phyloP scores from a whole-genome alignment of 2,329 filamentous ascomycete genomes.

The Beauveria sp. region DNA sequence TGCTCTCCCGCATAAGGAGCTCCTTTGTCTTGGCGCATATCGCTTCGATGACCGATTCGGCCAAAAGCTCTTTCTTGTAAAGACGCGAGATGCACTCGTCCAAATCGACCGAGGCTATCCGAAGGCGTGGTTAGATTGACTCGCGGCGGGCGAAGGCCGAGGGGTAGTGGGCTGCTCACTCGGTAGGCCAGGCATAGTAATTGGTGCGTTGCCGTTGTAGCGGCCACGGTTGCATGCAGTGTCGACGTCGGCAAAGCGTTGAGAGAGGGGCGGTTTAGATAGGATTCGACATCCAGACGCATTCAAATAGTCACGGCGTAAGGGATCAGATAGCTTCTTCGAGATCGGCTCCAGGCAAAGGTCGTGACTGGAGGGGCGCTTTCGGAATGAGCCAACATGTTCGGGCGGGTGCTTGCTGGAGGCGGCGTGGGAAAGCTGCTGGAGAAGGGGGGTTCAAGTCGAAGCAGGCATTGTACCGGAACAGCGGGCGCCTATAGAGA shows the following conservation, averaged over 20 bases:
- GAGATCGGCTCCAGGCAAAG: slow-evolving; percentile 28
- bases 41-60: slow-evolving; percentile 96
- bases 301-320: not conserved
- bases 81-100: slow-evolving; percentile 97
- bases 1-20: slow-evolving; percentile 98
- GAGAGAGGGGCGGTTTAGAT: not conserved
- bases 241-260: not conserved
- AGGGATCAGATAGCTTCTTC: slow-evolving; percentile 12
- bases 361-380: slow-evolving; percentile 27
- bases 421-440: not conserved
- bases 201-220: not conserved
- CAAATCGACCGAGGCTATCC: slow-evolving; percentile 83
- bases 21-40: slow-evolving; percentile 99
- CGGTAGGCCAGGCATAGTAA: slow-evolving; percentile 49
- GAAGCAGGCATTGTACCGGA: not conserved
- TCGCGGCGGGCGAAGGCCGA: not conserved
- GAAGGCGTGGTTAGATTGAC: not conserved
- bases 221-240: not conserved
- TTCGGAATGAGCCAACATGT: slow-evolving; percentile 34
- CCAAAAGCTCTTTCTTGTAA: slow-evolving; percentile 93
- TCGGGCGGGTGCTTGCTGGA: slow-evolving; percentile 17
- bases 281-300: too few relatives aligned
- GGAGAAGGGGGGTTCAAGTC: not conserved
- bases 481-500: not conserved
- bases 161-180: slow-evolving; percentile 31